Conservation (phyloP, 73 alveolate species). For the Uronychia setigera region DNA sequence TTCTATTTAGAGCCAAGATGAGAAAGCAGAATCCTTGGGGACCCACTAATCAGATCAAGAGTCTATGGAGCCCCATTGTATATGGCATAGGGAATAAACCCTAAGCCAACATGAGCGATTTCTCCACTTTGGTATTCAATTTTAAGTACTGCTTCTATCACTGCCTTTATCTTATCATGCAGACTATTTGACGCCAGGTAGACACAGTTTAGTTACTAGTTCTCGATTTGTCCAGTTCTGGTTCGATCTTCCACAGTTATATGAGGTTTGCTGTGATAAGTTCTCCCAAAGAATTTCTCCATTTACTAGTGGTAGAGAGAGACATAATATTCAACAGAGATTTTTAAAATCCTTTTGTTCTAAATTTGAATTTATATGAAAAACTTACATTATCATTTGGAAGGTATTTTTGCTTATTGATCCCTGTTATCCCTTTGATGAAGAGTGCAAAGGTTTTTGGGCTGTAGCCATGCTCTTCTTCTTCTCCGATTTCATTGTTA, state of each 20-base stretch:
- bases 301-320: not conserved
- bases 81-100: not conserved
- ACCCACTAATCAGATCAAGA: not conserved
- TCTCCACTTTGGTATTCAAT: not conserved
- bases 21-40: not conserved
- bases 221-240: not conserved
- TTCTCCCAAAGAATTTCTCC: not conserved
- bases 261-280: not conserved
- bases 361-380: not conserved
- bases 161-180: not conserved
- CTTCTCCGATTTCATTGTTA: not conserved
- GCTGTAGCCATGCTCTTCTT: not conserved
- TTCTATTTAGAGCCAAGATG: not conserved
- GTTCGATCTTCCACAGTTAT: not conserved
- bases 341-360: not conserved
- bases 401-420: not conserved
- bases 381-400: not conserved
- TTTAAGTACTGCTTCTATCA: not conserved
- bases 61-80: not conserved
- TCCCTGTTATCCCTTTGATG: not conserved
- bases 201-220: not conserved
- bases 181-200: not conserved
- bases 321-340: not conserved
- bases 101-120: not conserved
- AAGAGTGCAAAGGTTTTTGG: not conserved